Percentiles rank a stretch among this genome's conserved stretches.
Conservation (phyloP, 129 eudicot genomes). For the Smallanthus sonchifolius region DNA sequence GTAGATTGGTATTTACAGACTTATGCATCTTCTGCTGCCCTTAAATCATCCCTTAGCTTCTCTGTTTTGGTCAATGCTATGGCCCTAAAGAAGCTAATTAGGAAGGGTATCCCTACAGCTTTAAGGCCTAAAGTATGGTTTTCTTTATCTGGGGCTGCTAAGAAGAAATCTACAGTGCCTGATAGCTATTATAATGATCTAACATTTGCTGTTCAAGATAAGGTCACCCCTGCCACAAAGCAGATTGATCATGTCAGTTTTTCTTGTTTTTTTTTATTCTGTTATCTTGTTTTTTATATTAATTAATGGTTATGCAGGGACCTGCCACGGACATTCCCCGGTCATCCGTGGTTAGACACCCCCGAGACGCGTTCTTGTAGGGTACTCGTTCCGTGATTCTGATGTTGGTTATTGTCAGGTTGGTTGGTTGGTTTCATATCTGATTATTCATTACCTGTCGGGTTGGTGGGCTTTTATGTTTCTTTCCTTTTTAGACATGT, state of each 20-base stretch:
- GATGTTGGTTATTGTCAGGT: conserved; percentile 99
- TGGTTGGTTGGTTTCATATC: conserved; percentile 32
- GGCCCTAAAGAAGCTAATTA: conserved; percentile 66
- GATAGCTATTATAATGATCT: conserved; percentile 84
- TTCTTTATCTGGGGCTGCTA: conserved; percentile 87
- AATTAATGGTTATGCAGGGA: conserved; percentile 51
- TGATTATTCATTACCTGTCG: neutral
- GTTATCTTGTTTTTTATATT: neutral
- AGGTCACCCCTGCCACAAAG: conserved; percentile 77
- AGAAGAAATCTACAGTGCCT: conserved; percentile 93
- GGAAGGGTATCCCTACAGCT: conserved; percentile 82
- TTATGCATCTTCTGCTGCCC: conserved; percentile 35
- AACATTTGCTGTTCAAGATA: conserved; percentile 65
- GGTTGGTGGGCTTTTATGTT: neutral
- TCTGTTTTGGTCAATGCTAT: conserved; percentile 69
- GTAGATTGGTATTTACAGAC: conserved; percentile 77
- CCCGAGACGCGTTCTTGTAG: conserved; percentile 94
- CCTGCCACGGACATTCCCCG: conserved; percentile 87
- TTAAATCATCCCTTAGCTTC: conserved; percentile 57
- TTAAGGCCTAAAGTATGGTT: conserved; percentile 92
- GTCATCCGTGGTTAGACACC: conserved; percentile 98
- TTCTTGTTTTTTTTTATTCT: neutral
- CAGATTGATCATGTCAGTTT: conserved; percentile 91
- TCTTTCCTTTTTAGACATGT: neutral
- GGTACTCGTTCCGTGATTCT: conserved; percentile 92